Evolutionary conservation across 1,284 basidiomycete genomes (phyloP).

Genomic region (Coniferiporia weirii): DNA sequence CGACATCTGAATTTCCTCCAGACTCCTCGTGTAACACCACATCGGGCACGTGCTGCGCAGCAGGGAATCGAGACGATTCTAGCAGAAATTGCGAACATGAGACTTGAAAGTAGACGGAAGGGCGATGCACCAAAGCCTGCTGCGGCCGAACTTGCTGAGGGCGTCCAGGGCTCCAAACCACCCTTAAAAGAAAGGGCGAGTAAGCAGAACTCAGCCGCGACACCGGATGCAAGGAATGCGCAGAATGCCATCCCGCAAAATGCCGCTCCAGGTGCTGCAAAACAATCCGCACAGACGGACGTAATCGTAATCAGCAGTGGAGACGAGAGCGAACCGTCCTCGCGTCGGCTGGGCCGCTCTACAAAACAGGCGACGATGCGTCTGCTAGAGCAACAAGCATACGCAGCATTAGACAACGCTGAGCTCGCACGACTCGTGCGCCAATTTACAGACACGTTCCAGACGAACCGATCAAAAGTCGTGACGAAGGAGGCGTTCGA

Average conservation of each 20-base stretch:
- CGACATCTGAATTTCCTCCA: not conserved
- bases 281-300: conserved; percentile 25
- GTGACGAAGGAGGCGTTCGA: conserved; percentile 66
- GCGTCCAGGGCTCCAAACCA: not conserved
- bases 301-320: conserved; percentile 46
- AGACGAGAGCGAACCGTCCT: conserved; percentile 33
- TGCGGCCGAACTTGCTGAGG: not conserved
- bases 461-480: conserved; percentile 55
- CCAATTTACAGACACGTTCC: conserved; percentile 55
- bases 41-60: not conserved
- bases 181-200: not conserved
- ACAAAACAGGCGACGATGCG: conserved; percentile 52
- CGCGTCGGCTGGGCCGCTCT: conserved; percentile 29
- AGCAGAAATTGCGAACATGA: conserved; percentile 12
- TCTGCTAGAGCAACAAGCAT: conserved; percentile 39
- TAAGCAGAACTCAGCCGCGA: not conserved
- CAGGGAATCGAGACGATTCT: conserved; percentile 8
- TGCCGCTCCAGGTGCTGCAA: not conserved
- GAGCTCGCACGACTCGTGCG: conserved; percentile 46
- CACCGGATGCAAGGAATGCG: not conserved
- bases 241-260: not conserved
- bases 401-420: conserved; percentile 47
- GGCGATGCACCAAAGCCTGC: not conserved
- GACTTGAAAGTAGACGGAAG: not conserved
- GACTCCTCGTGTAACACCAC: not conserved